These are phyloP conservation scores for Apiotrichum akiyoshidainum DNA, from an alignment of 1,284 basidiomycete genomes.

Conservation along the genomic window DNA sequence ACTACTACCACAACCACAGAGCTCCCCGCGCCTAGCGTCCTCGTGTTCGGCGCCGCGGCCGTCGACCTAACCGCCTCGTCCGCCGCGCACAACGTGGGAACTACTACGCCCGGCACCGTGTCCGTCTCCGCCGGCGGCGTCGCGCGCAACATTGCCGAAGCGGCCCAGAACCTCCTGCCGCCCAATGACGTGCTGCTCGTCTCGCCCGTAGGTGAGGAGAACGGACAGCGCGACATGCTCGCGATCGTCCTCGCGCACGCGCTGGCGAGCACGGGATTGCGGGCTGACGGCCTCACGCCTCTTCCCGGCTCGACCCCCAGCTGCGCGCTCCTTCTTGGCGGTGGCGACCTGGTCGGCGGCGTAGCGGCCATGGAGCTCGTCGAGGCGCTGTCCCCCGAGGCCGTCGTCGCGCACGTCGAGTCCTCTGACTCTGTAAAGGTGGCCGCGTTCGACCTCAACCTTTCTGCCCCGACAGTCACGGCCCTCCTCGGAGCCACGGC, in stretches of 20 bases:
- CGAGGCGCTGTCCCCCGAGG: constrained; percentile 54
- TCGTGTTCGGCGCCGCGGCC: constrained; percentile 79
- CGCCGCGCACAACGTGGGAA: constrained; percentile 37
- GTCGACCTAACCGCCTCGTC: constrained; percentile 72
- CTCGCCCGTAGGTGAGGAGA: constrained; percentile 42
- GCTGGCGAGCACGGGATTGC: constrained; percentile 64
- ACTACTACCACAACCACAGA: neutral
- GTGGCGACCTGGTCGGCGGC: constrained; percentile 72
- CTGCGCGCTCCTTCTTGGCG: constrained; percentile 79
- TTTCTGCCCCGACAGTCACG: constrained; percentile 59
- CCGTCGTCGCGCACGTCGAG: constrained; percentile 52
- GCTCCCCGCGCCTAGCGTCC: constrained; percentile 49
- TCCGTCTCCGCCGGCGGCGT: constrained; percentile 81
- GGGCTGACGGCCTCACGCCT: constrained; percentile 70
- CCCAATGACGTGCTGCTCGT: constrained; percentile 48
- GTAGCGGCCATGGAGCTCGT: constrained; percentile 88
- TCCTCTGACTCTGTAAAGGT: constrained; percentile 56
- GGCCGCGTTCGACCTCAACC: constrained; percentile 79
- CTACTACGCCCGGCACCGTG: constrained; percentile 78
- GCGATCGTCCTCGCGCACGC: constrained; percentile 63
- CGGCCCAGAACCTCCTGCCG: constrained; percentile 55
- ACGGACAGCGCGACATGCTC: constrained; percentile 62
- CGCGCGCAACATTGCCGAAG: constrained; percentile 88
- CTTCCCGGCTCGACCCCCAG: constrained; percentile 60
- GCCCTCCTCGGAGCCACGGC: constrained; percentile 52